Conservation (phyloP, 2,329 filamentous ascomycete species). For the Lachnellula cervina region DNA sequence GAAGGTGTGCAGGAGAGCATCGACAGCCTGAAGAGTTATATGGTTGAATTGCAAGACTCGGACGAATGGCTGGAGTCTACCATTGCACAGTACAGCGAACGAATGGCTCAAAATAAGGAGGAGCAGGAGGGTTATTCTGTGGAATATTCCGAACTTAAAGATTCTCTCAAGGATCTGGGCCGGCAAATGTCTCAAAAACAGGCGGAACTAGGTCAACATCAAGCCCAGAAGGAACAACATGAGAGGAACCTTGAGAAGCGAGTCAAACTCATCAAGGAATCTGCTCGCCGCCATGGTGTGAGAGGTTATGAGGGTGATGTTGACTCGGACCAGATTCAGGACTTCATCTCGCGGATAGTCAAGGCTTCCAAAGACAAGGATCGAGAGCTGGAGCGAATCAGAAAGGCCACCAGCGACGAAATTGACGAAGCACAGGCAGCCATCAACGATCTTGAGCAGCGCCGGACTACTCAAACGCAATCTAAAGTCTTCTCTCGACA, state of each 20-base stretch:
- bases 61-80: slow-evolving; percentile 70
- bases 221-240: slow-evolving; percentile 83
- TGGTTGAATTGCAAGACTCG: slow-evolving; percentile 73
- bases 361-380: slow-evolving; percentile 75
- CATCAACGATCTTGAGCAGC: slow-evolving; percentile 69
- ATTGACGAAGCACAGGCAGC: slow-evolving; percentile 65
- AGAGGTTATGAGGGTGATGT: slow-evolving; percentile 79
- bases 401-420: slow-evolving; percentile 69
- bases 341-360: slow-evolving; percentile 73
- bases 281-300: slow-evolving; percentile 71
- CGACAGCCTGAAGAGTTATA: slow-evolving; percentile 62
- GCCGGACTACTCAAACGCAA: slow-evolving; percentile 66
- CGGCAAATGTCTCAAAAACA: slow-evolving; percentile 47
- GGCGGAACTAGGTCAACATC: slow-evolving; percentile 67
- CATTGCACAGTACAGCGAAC: slow-evolving; percentile 72
- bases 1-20: slow-evolving; percentile 66
- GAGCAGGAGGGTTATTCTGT: slow-evolving; percentile 59
- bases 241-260: slow-evolving; percentile 73
- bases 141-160: slow-evolving; percentile 62
- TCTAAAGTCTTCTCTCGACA: slow-evolving; percentile 69
- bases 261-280: slow-evolving; percentile 69
- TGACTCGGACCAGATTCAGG: slow-evolving; percentile 64
- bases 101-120: slow-evolving; percentile 59
- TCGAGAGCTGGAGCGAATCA: slow-evolving; percentile 67
- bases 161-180: slow-evolving; percentile 41